A percentile compares a stretch with the other conserved stretches of the same genome.
Conservation (phyloP, 208 protist species). For the Chromosphaera perkinsii region DNA sequence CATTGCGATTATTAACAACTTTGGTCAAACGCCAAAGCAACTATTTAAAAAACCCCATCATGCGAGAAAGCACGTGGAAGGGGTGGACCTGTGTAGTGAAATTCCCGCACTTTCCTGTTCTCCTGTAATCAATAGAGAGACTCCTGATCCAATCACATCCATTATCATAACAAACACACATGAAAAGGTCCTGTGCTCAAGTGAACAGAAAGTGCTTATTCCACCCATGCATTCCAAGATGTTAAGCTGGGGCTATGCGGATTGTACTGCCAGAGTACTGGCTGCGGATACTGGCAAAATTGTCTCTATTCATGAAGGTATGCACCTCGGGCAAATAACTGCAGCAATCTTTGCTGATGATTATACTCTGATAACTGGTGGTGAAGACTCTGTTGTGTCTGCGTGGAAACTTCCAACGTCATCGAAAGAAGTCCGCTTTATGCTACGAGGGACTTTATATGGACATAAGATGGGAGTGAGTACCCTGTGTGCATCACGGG, state of each 20-base stretch:
- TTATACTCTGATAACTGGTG: constrained; percentile 1
- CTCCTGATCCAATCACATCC: background rate
- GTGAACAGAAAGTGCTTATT: background rate
- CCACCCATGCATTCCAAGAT: background rate
- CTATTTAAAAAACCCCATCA: constrained; percentile 29
- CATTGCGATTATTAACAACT: constrained; percentile 47
- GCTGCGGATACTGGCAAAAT: background rate
- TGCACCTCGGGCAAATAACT: constrained; percentile 6
- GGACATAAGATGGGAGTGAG: constrained; percentile 20
- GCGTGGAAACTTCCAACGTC: background rate
- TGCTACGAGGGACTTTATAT: constrained; percentile 11
- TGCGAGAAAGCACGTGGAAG: background rate
- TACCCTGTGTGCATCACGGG: background rate
- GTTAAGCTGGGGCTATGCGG: constrained; percentile 7
- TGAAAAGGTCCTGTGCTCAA: background rate
- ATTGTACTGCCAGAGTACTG: background rate
- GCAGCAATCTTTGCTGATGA: constrained; percentile 7
- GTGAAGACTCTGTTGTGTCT: background rate
- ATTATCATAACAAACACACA: background rate
- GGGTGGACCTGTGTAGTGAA: background rate
- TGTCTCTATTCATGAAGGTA: background rate
- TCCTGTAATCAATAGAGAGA: background rate
- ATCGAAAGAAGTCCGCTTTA: background rate
- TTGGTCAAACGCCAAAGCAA: constrained; percentile 59
- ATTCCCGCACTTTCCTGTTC: constrained; percentile 1